Base-by-base conservation (phyloP, 768 basidiomycete genomes). In the Xerocomus spinulosus region DNA sequence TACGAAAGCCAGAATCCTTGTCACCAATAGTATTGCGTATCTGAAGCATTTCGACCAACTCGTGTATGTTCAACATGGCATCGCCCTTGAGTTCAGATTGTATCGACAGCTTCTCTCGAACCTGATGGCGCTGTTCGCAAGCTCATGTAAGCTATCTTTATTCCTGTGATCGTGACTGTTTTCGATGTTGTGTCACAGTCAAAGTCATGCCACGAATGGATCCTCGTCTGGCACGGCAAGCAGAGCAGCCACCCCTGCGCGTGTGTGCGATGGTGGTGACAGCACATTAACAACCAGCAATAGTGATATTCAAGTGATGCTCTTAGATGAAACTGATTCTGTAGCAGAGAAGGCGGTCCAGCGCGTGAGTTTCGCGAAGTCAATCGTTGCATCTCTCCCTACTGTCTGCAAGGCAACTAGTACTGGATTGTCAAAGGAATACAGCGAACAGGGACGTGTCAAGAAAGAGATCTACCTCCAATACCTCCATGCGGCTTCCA, bases 1-100 rank as follows among this genome's bases (percentile, higher is more conserved):
- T 7, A 77, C 80, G 13, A 94, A 94, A 66, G 91, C 91, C 9
- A 75, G 92, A 25, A 76, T 94, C 44, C 69, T 94, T 4, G 88
- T 92, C 41, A 95, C 92, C 35, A 93, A 95, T 64, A 83, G 82
- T 48, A 81, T 94, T 44, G 78, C 90, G 15, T 93, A 88, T 60
- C 72, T 93, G 30, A 76, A 77, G 39, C 73, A 88, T 47, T 88
- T 90, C 44, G 87, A 93, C 58, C 75, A 83, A 37, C 70, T 94
- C 14, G 64, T 77, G 41, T 91, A 83, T 67, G 68, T 96, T 33
- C 83, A 89, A n/a, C 80, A 82, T 20, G 92, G 92, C 13, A 83
- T 92, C 60, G 81, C 94, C 45, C 67, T 90, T 9, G 92, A 95
- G 68, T 70, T 64, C 18, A 88, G 87, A 3, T 70, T 84, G 0